Evolutionary conservation across 495 filamentous ascomycete species (phyloP).

Genomic region (Penicillium waksmanii): DNA sequence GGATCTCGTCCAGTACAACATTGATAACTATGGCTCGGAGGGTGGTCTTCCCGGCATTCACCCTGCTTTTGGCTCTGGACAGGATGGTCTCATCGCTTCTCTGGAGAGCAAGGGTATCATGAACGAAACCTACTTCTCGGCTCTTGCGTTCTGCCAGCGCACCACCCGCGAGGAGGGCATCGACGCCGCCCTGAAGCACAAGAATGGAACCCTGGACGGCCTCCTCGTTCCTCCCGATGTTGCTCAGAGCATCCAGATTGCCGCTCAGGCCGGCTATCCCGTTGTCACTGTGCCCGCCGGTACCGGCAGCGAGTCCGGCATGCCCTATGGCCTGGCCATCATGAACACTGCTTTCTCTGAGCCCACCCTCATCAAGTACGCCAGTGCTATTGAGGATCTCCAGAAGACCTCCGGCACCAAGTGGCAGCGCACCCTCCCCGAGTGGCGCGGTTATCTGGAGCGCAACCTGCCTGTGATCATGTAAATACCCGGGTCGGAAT

Average conservation of each 20-base stretch:
- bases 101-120: conserved; percentile 61
- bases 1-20: conserved; percentile 71
- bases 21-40: conserved; percentile 66
- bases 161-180: conserved; percentile 67
- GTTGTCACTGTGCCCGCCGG: conserved; percentile 70
- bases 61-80: conserved; percentile 71
- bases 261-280: conserved; percentile 67
- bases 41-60: conserved; percentile 64
- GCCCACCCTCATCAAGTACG: conserved; percentile 61
- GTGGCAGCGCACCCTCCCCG: conserved; percentile 51
- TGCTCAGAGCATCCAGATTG: conserved; percentile 61
- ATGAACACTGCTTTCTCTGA: conserved; percentile 70
- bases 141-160: conserved; percentile 61
- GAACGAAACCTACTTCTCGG: conserved; percentile 68
- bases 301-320: conserved; percentile 55
- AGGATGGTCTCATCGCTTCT: conserved; percentile 68
- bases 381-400: conserved; percentile 71
- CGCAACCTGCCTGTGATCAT: conserved; percentile 54
- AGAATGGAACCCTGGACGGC: conserved; percentile 55
- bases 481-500: conserved; percentile 11
- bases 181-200: conserved; percentile 62
- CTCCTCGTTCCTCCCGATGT: conserved; percentile 70
- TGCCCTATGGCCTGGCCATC: conserved; percentile 72
- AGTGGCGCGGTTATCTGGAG: conserved; percentile 55
- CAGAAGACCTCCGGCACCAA: conserved; percentile 39